These are phyloP conservation scores for Rhamnella rubrinervis DNA, from an alignment of 331 rosid species.

Conservation along the genomic window DNA sequence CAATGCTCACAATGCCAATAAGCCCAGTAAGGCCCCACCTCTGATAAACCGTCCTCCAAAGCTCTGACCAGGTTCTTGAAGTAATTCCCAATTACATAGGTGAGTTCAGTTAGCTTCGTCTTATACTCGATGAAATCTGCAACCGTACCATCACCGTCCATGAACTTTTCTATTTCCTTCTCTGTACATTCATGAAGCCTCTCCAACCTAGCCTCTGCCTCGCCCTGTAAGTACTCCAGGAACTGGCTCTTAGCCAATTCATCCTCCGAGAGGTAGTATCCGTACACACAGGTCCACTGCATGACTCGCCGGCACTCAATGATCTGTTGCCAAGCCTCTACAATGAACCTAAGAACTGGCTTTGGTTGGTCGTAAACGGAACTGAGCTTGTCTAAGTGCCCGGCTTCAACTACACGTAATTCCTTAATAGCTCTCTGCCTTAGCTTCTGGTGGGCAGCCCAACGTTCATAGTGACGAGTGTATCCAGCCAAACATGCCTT, in stretches of 20 bases:
- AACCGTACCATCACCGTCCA: background rate
- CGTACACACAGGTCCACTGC: constrained; percentile 85
- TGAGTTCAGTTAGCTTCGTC: constrained; percentile 9
- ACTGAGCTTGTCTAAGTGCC: constrained; percentile 58
- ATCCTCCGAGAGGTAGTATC: constrained; percentile 64
- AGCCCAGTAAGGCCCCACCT: constrained; percentile 32
- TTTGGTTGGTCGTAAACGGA: constrained; percentile 52
- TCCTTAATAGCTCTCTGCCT: constrained; percentile 67
- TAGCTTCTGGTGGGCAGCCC: constrained; percentile 73
- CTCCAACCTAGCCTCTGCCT: constrained; percentile 78
- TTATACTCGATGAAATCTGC: constrained; percentile 1
- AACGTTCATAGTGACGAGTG: constrained; percentile 75
- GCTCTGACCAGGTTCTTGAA: constrained; percentile 69
- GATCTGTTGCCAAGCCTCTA: constrained; percentile 80
- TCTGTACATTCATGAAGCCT: constrained; percentile 69
- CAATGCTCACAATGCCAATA: constrained; percentile 16
- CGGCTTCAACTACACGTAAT: constrained; percentile 53
- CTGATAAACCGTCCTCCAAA: constrained; percentile 70
- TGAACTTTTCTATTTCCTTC: constrained; percentile 38
- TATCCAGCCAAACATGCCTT: constrained; percentile 61
- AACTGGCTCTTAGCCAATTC: constrained; percentile 66
- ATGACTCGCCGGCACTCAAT: constrained; percentile 78
- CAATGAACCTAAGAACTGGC: constrained; percentile 59
- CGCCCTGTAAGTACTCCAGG: constrained; percentile 81
- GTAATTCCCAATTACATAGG: constrained; percentile 53